Base-by-base conservation (phyloP, 192 early-diverging fungal genomes). In the Diversispora epigaea region DNA sequence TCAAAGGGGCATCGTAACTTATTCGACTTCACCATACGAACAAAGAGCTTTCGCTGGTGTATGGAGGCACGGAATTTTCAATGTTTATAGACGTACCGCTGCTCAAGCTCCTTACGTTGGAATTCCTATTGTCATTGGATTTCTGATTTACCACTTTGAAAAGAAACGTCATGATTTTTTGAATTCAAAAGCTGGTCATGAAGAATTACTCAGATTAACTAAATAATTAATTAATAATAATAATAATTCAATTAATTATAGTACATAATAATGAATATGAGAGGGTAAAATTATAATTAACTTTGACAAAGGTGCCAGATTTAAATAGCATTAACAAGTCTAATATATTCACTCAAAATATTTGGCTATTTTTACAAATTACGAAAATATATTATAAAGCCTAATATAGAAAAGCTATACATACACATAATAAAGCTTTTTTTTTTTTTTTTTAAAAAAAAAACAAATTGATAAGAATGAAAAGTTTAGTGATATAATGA, bases 21-120 rank as follows among this genome's bases (percentile, higher is more conserved):
- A 91, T 83, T 46, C 80, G 46, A 66, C 89, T 54, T 91, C 89
- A 14, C 86, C 86, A 44, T 89, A 80, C 80, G 81, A 88, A 81
- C 89, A 91, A 80, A 85, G 84, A 46, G 76, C 84, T 68, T 88
- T 91, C 72, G 86, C 88, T 64, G 87, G 87, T 74, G 85, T 80
- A 56, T 55, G 81, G 52, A 82, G 83, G 61, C 82, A 89, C 57
- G 86, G 84, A 17, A 70, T 89, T 50, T 88, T 86, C 84, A 91
- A 91, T 83, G 83, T 86, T 71, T 78, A 85, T 73, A 85, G 89
- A 50, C 86, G 89, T 65, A 75, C 84, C 43, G 67, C 74, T 11
- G 80, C 81, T 55, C 84, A 91, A 71, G 71, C 83, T 47, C 80
- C 84, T 70, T 91, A 91, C 74, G 75, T 89, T 77, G 88, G 80